Percentiles rank a stretch among this genome's conserved stretches.
phyloP scores from a whole-genome alignment of 2,329 filamentous ascomycete species.

The Pyricularia sp. region DNA sequence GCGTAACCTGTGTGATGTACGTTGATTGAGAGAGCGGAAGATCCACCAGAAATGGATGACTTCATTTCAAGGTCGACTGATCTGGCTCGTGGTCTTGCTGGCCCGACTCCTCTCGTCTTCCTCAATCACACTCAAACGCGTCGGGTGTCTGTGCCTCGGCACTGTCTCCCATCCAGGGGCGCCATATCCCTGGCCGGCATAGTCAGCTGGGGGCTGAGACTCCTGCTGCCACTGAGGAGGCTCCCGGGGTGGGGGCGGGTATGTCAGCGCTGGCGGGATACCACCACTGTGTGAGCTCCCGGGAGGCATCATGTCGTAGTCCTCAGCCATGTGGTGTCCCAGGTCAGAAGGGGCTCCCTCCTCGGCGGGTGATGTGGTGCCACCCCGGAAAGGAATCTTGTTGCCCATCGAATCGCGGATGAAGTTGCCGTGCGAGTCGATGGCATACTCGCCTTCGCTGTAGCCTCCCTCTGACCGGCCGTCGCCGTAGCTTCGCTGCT shows the following conservation, averaged over 20 bases:
- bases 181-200: slow-evolving; percentile 56
- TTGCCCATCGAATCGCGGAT: slow-evolving; percentile 52
- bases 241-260: slow-evolving; percentile 2
- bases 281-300: not conserved
- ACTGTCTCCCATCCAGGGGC: slow-evolving; percentile 67
- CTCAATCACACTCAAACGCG: slow-evolving; percentile 75
- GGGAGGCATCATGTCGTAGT: slow-evolving; percentile 40
- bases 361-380: slow-evolving; percentile 32
- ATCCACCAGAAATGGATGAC: not conserved
- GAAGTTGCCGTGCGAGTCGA: slow-evolving; percentile 52
- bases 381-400: slow-evolving; percentile 42
- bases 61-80: slow-evolving; percentile 32
- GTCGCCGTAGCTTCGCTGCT: slow-evolving; percentile 25
- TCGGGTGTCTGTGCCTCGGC: slow-evolving; percentile 77
- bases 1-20: too few relatives aligned
- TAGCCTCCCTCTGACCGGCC: slow-evolving; percentile 54
- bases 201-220: slow-evolving; percentile 32
- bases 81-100: slow-evolving; percentile 53
- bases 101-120: slow-evolving; percentile 75
- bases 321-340: slow-evolving; percentile 33
- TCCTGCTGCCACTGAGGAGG: slow-evolving; percentile 5
- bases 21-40: too few relatives aligned
- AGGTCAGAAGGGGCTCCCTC: slow-evolving; percentile 30
- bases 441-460: slow-evolving; percentile 63
- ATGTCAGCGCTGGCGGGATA: not conserved